Evolutionary conservation across 2,329 filamentous ascomycete species (phyloP).

Genomic region (Aspergillus fijiensis): DNA sequence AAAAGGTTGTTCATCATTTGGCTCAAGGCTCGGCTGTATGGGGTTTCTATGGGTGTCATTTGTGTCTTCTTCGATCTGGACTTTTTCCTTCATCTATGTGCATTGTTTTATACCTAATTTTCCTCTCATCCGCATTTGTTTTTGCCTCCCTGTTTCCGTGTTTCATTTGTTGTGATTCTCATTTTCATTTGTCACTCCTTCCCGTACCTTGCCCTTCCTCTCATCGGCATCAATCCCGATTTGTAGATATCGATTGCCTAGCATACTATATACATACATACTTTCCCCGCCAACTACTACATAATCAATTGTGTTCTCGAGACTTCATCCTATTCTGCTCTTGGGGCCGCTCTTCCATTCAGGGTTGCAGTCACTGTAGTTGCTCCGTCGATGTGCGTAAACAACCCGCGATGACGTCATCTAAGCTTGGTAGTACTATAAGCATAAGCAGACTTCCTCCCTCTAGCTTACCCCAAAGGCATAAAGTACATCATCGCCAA

Average conservation of each 20-base stretch:
- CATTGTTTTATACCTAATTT: slow-evolving; percentile 7
- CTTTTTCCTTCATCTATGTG: slow-evolving; percentile 7
- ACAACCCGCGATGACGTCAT: too few species aligned
- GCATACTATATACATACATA: not conserved
- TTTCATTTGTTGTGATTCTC: not conserved
- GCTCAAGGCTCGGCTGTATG: slow-evolving; percentile 22
- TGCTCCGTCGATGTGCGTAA: too few species aligned
- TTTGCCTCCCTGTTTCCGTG: not conserved
- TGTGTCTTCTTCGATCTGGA: slow-evolving; percentile 9
- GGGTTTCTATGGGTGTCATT: slow-evolving; percentile 21
- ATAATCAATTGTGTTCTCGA: not conserved
- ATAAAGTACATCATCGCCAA: too few species aligned
- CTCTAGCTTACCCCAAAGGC: too few species aligned
- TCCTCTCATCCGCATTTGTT: not conserved
- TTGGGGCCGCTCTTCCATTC: too few species aligned
- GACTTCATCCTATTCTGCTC: too few species aligned
- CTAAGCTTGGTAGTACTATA: too few species aligned
- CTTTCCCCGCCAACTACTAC: not conserved
- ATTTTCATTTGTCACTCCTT: not conserved
- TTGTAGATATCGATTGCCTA: not conserved
- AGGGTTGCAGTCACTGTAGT: too few species aligned
- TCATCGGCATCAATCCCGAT: not conserved
- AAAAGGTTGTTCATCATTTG: slow-evolving; percentile 12
- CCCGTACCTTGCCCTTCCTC: not conserved
- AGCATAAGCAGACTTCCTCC: too few species aligned